These are phyloP conservation scores for Chenopodium formosanum DNA, from an alignment of 148 eudicot species.

Conservation along the genomic window DNA sequence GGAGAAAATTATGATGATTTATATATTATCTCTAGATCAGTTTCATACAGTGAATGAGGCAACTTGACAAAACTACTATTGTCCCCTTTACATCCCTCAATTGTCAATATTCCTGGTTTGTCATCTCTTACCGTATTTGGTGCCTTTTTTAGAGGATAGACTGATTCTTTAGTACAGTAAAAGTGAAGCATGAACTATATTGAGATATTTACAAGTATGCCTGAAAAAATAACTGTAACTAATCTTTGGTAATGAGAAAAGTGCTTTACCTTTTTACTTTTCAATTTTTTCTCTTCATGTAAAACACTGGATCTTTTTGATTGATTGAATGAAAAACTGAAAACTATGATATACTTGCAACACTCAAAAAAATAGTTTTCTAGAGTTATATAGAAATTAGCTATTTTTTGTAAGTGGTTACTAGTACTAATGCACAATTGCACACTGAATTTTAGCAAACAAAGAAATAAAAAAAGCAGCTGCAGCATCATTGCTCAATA, in stretches of 20 bases:
- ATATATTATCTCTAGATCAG: background rate
- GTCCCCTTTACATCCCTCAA: background rate
- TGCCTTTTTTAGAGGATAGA: no score
- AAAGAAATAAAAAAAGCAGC: background rate
- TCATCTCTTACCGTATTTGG: background rate
- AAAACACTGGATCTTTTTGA: background rate
- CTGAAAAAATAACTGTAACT: background rate
- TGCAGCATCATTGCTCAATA: background rate
- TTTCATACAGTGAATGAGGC: slow-evolving; percentile 11
- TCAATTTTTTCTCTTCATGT: background rate
- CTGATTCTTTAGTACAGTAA: background rate
- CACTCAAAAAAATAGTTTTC: background rate
- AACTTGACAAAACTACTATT: background rate
- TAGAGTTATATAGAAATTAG: background rate
- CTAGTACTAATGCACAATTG: background rate
- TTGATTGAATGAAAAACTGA: background rate
- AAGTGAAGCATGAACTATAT: background rate
- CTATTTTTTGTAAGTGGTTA: background rate
- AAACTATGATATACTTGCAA: background rate
- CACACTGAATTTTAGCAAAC: background rate
- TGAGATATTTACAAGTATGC: background rate
- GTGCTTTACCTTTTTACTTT: background rate
- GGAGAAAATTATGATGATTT: background rate
- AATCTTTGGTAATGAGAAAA: background rate
- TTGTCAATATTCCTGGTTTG: background rate